A percentile compares a stretch with the other conserved stretches of the same genome.
Conservation (phyloP, 2,329 filamentous ascomycete species). For the Fusarium abutilonis region DNA sequence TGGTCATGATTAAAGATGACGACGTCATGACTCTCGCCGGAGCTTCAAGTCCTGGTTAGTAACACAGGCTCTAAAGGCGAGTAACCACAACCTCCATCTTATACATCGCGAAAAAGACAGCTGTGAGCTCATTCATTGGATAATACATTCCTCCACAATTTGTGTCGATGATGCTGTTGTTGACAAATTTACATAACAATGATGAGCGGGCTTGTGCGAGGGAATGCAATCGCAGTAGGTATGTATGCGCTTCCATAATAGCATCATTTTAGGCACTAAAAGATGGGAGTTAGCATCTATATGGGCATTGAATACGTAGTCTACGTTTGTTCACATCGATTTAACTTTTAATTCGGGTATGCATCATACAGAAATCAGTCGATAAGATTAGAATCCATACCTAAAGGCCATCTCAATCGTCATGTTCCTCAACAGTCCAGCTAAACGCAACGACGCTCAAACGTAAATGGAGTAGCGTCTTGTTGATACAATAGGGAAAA, state of each 20-base stretch:
- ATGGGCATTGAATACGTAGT: too few species aligned
- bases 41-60: conserved; percentile 29
- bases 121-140: conserved; percentile 17
- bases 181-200: conserved; percentile 13
- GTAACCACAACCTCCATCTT: conserved; percentile 6
- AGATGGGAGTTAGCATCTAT: too few species aligned
- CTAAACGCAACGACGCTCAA: too few species aligned
- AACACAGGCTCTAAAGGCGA: neutral
- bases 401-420: too few species aligned
- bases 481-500: too few species aligned
- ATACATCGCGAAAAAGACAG: conserved; percentile 3
- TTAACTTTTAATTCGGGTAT: too few species aligned
- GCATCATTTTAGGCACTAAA: conserved; percentile 4
- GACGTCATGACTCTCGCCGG: conserved; percentile 39
- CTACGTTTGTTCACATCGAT: too few species aligned
- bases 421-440: too few species aligned
- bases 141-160: neutral
- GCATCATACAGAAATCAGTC: too few species aligned
- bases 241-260: neutral
- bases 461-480: too few species aligned
- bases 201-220: conserved; percentile 25
- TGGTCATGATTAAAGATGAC: conserved; percentile 9
- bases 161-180: conserved; percentile 25
- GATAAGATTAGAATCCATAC: too few species aligned
- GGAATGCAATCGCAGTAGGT: conserved; percentile 9